Conservation (phyloP, 192 early-diverging fungal species). For the Coemansia erecta region DNA sequence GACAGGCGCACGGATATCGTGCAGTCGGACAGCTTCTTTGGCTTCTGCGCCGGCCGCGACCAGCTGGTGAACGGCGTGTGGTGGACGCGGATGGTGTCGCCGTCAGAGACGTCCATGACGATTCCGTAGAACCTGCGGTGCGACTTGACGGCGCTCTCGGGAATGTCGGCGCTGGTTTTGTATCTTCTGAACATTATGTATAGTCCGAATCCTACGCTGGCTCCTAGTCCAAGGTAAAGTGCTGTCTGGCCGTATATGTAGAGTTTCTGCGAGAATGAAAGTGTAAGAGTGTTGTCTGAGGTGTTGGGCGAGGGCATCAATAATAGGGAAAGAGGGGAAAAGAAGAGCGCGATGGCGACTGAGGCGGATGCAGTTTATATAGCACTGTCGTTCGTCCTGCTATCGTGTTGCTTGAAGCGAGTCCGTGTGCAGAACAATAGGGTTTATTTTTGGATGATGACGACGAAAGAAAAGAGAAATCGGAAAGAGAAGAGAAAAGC, state of each 20-base stretch:
- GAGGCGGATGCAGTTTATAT: no score
- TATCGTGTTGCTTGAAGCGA: no score
- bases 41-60: constrained; percentile 30
- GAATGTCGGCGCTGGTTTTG: constrained; percentile 36
- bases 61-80: constrained; percentile 37
- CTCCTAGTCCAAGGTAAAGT: constrained; percentile 24
- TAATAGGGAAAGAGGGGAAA: neutral
- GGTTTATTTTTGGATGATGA: no score
- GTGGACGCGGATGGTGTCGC: constrained; percentile 44
- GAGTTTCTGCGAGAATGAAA: constrained; percentile 13
- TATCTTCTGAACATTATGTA: constrained; percentile 46
- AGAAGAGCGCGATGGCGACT: neutral
- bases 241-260: constrained; percentile 29
- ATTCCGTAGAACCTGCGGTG: constrained; percentile 33
- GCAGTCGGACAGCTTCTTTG: constrained; percentile 27
- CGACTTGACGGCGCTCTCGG: constrained; percentile 30
- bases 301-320: constrained; percentile 2
- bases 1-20: constrained; percentile 42
- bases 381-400: no score
- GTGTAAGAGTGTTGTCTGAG: neutral
- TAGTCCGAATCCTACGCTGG: constrained; percentile 23
- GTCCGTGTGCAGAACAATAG: no score
- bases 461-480: no score
- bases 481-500: no score
- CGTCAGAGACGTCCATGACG: constrained; percentile 46